Evolutionary conservation across 75 land plant species (phyloP).

Genomic region (Sequoiadendron giganteum): DNA sequence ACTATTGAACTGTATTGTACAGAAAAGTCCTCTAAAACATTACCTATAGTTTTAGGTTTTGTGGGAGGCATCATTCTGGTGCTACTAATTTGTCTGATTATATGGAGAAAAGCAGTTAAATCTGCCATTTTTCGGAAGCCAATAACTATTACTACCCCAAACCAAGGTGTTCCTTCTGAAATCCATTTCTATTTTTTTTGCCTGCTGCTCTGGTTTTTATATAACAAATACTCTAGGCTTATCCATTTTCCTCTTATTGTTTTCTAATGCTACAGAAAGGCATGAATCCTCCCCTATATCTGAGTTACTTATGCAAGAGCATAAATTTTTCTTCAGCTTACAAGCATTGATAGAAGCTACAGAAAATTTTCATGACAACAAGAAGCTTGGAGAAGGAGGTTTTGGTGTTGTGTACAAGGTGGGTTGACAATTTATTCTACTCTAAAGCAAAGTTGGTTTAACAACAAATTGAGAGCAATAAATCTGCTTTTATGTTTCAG

Average conservation of each 20-base stretch:
- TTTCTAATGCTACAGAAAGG: not conserved
- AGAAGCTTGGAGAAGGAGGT: conserved; percentile 16
- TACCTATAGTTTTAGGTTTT: not conserved
- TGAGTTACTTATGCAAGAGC: not conserved
- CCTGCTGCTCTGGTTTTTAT: not conserved
- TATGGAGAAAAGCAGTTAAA: not conserved
- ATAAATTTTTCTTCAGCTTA: not conserved
- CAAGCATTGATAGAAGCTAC: not conserved
- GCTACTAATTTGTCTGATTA: not conserved
- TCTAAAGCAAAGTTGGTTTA: not conserved
- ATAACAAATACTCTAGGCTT: not conserved
- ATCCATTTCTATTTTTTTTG: not conserved
- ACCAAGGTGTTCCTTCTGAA: not conserved
- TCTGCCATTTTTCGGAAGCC: not conserved
- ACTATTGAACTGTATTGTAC: not conserved
- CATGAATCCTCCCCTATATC: too few relatives aligned
- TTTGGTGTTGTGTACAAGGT: conserved; percentile 20
- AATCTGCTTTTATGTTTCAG: not conserved
- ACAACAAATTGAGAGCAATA: not conserved
- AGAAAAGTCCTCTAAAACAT: conserved; percentile 1
- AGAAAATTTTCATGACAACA: conserved; percentile 8
- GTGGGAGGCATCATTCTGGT: not conserved
- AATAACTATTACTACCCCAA: not conserved
- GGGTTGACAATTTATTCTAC: not conserved
- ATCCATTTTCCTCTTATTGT: not conserved